Conservation (phyloP, 257 asterid species). For the Solanum chmielewskii region DNA sequence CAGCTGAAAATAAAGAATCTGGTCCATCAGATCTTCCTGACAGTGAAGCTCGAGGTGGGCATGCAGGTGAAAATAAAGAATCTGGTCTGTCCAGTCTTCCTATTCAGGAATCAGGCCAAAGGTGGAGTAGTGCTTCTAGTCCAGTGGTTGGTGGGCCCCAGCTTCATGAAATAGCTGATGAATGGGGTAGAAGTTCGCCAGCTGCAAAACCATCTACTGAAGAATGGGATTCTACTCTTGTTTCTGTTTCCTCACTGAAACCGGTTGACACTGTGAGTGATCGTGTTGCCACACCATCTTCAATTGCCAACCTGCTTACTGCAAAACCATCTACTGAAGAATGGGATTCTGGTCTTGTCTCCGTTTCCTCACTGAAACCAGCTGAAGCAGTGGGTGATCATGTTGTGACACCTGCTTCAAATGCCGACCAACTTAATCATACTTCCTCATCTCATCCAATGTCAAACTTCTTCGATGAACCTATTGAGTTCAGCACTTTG, state of each 20-base stretch:
- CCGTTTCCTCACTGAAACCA: constrained; percentile 20
- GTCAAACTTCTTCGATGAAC: constrained; percentile 23
- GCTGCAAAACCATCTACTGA: constrained; percentile 13
- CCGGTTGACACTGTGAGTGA: constrained; percentile 13
- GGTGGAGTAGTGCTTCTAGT: constrained; percentile 30
- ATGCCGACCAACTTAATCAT: constrained; percentile 6
- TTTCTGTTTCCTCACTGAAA: constrained; percentile 19
- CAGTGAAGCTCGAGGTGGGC: constrained; percentile 24
- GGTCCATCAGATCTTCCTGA: constrained; percentile 13
- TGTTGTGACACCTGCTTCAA: constrained; percentile 4
- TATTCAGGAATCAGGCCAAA: constrained; percentile 28
- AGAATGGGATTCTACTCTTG: constrained; percentile 29
- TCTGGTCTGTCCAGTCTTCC: constrained; percentile 22
- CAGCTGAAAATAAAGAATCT: constrained; percentile 28
- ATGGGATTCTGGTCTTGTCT: constrained; percentile 26
- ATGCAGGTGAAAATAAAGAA: constrained; percentile 27
- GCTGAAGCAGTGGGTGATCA: constrained; percentile 20
- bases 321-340: constrained; percentile 18
- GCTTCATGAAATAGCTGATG: constrained; percentile 36
- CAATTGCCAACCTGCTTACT: background rate
- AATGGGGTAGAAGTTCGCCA: constrained; percentile 20
- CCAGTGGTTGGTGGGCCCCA: constrained; percentile 32
- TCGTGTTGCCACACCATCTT: constrained; percentile 10
- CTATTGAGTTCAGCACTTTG: constrained; percentile 33
- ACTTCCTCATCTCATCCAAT: constrained; percentile 16